phyloP scores from a whole-genome alignment of 2,329 filamentous ascomycete genomes.

The Neofusicoccum sp. region DNA sequence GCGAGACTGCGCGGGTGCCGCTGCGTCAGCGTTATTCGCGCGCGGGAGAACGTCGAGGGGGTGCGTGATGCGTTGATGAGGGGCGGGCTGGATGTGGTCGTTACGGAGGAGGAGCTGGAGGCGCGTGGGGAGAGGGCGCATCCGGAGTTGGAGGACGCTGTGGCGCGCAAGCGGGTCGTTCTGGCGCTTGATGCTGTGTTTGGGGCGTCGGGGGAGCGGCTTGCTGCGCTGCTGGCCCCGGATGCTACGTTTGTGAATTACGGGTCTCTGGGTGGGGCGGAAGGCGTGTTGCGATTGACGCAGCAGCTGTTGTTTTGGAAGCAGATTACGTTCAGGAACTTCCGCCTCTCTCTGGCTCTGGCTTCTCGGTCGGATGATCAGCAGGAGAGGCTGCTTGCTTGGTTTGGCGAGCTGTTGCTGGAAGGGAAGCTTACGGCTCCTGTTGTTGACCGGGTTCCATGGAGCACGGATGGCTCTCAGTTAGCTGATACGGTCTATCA shows the following conservation, averaged over 20 bases:
- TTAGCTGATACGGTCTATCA: not conserved
- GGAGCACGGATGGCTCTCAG: not conserved
- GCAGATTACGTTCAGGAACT: not conserved
- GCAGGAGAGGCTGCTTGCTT: not conserved
- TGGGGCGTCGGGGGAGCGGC: conserved; percentile 29
- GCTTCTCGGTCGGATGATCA: not conserved
- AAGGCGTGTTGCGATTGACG: conserved; percentile 22
- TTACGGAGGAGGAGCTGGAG: conserved; percentile 10
- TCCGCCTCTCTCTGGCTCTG: not conserved
- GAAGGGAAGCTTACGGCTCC: not conserved
- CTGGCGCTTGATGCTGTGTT: conserved; percentile 20
- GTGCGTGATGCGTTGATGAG: not conserved
- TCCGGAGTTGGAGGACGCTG: not conserved
- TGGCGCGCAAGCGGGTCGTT: not conserved
- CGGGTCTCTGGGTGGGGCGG: not conserved
- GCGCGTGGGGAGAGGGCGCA: not conserved
- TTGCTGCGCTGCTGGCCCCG: conserved; percentile 38
- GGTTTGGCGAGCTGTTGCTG: not conserved
- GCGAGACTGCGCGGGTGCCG: conserved; percentile 20
- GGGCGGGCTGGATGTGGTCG: not conserved
- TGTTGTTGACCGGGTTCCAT: not conserved
- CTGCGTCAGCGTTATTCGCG: conserved; percentile 22
- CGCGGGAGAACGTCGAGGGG: conserved; percentile 16
- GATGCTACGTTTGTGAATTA: not conserved
- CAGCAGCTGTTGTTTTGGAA: conserved; percentile 18